A percentile compares a stretch with the other conserved stretches of the same genome.
Conservation (phyloP, 192 early-diverging fungal genomes). For the Spinellus fusiger region DNA sequence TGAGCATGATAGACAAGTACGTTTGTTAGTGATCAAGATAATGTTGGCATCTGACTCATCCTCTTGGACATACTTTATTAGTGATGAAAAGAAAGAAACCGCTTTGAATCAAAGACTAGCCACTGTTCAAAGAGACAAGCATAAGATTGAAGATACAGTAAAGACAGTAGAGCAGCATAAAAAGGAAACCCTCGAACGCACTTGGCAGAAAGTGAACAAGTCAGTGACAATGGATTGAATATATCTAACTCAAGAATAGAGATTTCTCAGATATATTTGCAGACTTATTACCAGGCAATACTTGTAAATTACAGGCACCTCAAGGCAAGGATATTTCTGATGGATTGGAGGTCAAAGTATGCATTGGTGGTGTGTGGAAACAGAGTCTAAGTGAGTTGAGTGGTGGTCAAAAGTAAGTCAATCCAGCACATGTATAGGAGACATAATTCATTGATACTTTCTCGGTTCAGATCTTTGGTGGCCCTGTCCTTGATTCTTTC, state of each 20-base stretch:
- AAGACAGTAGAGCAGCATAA: constrained; percentile 84
- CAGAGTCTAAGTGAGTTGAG: constrained; percentile 92
- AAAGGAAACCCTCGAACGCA: constrained; percentile 79
- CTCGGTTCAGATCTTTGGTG: constrained; percentile 73
- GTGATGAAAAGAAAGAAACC: constrained; percentile 87
- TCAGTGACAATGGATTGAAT: constrained; percentile 26
- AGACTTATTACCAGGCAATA: constrained; percentile 88
- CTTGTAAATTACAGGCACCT: constrained; percentile 79
- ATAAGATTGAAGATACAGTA: constrained; percentile 94
- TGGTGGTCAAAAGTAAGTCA: constrained; percentile 82
- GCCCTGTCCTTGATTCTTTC: constrained; percentile 95
- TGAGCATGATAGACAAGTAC: constrained; percentile 90
- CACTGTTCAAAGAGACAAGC: constrained; percentile 88
- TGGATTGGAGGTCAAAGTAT: constrained; percentile 93
- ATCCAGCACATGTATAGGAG: not conserved
- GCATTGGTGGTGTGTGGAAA: constrained; percentile 96
- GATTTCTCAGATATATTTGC: constrained; percentile 97
- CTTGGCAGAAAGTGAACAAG: constrained; percentile 88
- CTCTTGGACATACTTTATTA: constrained; percentile 10
- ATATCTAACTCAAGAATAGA: constrained; percentile 25
- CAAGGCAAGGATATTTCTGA: constrained; percentile 74
- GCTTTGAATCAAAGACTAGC: constrained; percentile 79
- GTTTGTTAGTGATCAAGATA: constrained; percentile 1
- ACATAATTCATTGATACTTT: constrained; percentile 7
- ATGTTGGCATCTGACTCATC: too few species aligned